Evolutionary conservation across 306 rosid genomes (phyloP), one percentile per base, ranked within the genome.

Genomic region (Malus domestica): DNA sequence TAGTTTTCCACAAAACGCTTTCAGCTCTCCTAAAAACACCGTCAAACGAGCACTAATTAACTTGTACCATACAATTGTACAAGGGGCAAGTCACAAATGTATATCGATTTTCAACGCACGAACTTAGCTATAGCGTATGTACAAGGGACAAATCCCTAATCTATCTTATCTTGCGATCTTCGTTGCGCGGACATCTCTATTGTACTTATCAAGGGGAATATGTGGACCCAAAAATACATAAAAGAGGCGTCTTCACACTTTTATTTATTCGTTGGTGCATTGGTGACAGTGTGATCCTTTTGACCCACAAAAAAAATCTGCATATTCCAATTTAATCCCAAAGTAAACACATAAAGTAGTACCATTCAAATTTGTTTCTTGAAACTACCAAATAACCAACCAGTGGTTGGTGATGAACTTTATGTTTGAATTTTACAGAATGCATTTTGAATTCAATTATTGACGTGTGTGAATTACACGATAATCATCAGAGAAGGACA

Each of bases 361-460:
- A 23, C 58, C 6, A 73, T 58, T 73, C 57, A 25, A 59, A 59
- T 73, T 27, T 42, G 68, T 60, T 73, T 60, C 38, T 73, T 58
- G 15, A 38, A 38, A 35, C 40, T 6, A 35, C 2, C 40, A 35
- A 3, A 6, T 6, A 1, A 33, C 38, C 8, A 0, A 33, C 38
- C 8, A 33, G 38, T 33, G 1, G 38, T 33, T 35, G 40, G 2
- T 0, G 9, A 35, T 2, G 9, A 35, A 35, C 6, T 35, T 38
- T 38, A 7, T 38, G 2, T 38, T 38, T 38, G 42, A 0, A 38
- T 38, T 38, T 38, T 38, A 38, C 0, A 1, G 0, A 0, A 7
- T 8, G 2, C 0, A 1, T 38, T 35, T 38, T 7, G 10, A 0
- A 0, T 38, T 6, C 0, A 0, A 6, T 38, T 38, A 0, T 0